phyloP scores from a whole-genome alignment of 768 basidiomycete species.

The Collybia mongolica region DNA sequence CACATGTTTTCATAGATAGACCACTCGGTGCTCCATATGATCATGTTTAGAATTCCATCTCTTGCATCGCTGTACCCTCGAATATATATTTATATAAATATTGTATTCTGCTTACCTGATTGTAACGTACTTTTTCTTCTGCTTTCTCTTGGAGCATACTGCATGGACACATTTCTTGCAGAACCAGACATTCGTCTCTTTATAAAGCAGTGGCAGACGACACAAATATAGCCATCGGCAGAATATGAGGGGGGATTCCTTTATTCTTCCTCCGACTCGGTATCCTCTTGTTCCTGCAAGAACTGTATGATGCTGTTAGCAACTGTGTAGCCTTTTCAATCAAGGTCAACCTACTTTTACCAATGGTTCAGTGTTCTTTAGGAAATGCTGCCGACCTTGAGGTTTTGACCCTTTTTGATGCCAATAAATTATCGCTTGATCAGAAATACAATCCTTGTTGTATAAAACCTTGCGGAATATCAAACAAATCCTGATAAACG shows the following conservation, averaged over 20 bases:
- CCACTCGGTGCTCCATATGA: not conserved
- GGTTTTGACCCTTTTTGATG: slow-evolving; percentile 95
- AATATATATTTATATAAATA: not conserved
- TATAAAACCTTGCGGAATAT: slow-evolving; percentile 71
- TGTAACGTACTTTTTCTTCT: not conserved
- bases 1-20: not conserved
- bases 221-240: slow-evolving; percentile 12
- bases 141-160: not conserved
- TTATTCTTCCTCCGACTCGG: slow-evolving; percentile 64
- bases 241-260: not conserved
- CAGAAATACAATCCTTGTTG: slow-evolving; percentile 93
- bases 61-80: not conserved
- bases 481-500: slow-evolving; percentile 1
- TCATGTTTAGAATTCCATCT: not conserved
- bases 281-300: slow-evolving; percentile 85
- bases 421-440: slow-evolving; percentile 98
- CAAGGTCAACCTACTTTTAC: slow-evolving; percentile 66
- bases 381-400: slow-evolving; percentile 93
- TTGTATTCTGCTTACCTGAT: not conserved
- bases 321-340: slow-evolving; percentile 2
- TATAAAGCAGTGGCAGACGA: not conserved
- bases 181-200: not conserved
- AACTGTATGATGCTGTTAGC: slow-evolving; percentile 48
- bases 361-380: slow-evolving; percentile 82
- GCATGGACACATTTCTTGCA: not conserved